Evolutionary conservation across 208 protist genomes (phyloP).

Genomic region (Zelonia costaricensis): DNA sequence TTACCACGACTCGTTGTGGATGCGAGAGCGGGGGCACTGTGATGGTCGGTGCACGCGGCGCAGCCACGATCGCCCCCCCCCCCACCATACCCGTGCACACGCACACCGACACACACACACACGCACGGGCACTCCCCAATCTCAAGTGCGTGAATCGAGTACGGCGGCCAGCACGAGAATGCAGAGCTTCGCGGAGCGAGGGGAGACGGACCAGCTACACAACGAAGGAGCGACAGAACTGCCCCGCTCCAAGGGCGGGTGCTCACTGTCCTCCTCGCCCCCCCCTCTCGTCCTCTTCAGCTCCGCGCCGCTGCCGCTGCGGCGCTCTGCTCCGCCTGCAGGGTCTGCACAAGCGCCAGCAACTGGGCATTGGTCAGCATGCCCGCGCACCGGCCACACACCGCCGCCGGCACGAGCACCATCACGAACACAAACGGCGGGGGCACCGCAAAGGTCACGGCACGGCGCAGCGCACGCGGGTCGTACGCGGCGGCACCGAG

Average conservation of each 20-base stretch:
- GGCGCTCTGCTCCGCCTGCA: conserved; percentile 23
- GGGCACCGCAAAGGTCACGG: conserved; percentile 20
- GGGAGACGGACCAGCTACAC: no score
- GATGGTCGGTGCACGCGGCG: no score
- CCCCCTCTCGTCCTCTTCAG: background rate
- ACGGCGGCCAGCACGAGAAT: no score
- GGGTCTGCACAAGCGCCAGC: conserved; percentile 28
- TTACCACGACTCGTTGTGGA: no score
- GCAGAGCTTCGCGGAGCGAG: no score
- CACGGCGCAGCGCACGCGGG: conserved; percentile 3
- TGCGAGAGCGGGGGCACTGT: no score
- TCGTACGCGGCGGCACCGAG: background rate
- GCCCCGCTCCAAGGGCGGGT: no score
- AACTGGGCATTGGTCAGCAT: conserved; percentile 38
- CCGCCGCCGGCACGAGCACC: conserved; percentile 37
- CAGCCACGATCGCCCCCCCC: no score
- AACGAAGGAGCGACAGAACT: no score
- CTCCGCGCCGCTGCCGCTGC: background rate
- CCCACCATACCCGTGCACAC: background rate
- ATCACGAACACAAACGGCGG: conserved; percentile 57
- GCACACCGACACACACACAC: background rate
- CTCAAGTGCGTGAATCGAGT: no score
- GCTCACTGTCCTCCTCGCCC: background rate
- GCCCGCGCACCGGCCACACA: conserved; percentile 25
- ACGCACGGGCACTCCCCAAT: no score